Conservation (phyloP, 306 rosid species). For the Oemleria cerasiformis region DNA sequence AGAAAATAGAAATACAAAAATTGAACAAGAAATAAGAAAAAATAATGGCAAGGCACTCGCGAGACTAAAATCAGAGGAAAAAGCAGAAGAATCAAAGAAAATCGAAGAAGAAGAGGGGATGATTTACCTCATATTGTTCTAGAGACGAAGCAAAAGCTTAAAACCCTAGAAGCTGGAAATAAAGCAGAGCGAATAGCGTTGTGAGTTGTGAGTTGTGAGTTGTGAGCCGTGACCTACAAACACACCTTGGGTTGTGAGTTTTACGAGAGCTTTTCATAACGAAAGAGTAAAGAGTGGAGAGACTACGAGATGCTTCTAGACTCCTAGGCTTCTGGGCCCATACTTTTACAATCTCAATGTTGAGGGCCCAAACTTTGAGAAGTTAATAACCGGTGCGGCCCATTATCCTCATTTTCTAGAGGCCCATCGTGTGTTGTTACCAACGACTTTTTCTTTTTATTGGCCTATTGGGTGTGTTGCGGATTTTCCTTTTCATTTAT, state of each 20-base stretch:
- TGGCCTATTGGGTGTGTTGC: too few relatives aligned
- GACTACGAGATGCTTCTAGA: conserved; percentile 10
- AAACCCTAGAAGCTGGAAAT: conserved; percentile 16
- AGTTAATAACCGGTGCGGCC: not conserved
- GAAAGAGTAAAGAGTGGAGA: not conserved
- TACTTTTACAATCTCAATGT: not conserved
- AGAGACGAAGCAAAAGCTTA: not conserved
- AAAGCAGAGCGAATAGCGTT: not conserved
- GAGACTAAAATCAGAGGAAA: not conserved
- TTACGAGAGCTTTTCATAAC: not conserved
- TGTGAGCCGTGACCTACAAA: not conserved
- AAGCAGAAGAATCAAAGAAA: not conserved
- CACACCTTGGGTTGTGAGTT: not conserved
- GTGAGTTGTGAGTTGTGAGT: not conserved
- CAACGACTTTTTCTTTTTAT: not conserved
- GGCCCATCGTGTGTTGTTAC: not conserved
- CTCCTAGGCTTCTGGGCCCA: not conserved
- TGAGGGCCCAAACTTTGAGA: not conserved
- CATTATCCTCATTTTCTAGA: not conserved
- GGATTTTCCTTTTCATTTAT: too few relatives aligned
- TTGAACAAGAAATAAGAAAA: not conserved
- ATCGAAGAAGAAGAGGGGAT: not conserved
- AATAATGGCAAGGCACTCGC: too few relatives aligned
- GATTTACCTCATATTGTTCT: conserved; percentile 14
- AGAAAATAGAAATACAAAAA: not conserved